Evolutionary conservation across 805 yeast species (phyloP).

Genomic region (Kuraishia molischiana): DNA sequence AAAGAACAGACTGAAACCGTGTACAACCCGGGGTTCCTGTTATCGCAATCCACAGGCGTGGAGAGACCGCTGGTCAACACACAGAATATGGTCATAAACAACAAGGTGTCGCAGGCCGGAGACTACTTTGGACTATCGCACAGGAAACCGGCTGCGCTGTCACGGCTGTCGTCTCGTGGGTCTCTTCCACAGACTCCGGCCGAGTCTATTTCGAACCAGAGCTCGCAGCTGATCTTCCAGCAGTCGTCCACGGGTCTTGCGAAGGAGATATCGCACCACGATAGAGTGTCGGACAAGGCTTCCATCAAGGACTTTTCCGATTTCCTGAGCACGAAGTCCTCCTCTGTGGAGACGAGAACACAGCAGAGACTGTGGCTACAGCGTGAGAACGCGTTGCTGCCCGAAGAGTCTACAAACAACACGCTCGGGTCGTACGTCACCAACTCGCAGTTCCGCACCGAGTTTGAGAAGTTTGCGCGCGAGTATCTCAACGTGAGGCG

Average conservation of each 20-base stretch:
- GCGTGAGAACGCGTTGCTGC: conserved; percentile 57
- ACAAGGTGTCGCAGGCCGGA: neutral
- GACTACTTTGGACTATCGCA: neutral
- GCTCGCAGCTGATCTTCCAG: conserved; percentile 9
- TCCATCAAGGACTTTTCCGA: conserved; percentile 26
- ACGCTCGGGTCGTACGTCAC: conserved; percentile 28
- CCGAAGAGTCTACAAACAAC: conserved; percentile 15
- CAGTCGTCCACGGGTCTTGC: conserved; percentile 9
- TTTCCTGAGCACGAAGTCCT: conserved; percentile 24
- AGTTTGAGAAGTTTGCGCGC: conserved; percentile 66
- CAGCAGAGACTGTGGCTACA: conserved; percentile 83
- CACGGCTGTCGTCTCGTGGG: neutral
- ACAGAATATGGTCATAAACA: neutral
- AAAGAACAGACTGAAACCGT: conserved; percentile 4
- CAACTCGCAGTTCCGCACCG: conserved; percentile 54
- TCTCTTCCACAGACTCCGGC: conserved; percentile 1
- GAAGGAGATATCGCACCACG: neutral
- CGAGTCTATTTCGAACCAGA: conserved; percentile 1
- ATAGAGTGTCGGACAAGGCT: neutral
- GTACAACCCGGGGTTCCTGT: conserved; percentile 15
- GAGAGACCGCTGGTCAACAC: conserved; percentile 6
- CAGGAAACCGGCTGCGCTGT: neutral
- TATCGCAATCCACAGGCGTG: conserved; percentile 19
- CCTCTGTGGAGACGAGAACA: conserved; percentile 54
- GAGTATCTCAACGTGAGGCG: conserved; percentile 65